These are phyloP conservation scores for Verticillium longisporum DNA, from an alignment of 2,329 filamentous ascomycete species.

Conservation along the genomic window DNA sequence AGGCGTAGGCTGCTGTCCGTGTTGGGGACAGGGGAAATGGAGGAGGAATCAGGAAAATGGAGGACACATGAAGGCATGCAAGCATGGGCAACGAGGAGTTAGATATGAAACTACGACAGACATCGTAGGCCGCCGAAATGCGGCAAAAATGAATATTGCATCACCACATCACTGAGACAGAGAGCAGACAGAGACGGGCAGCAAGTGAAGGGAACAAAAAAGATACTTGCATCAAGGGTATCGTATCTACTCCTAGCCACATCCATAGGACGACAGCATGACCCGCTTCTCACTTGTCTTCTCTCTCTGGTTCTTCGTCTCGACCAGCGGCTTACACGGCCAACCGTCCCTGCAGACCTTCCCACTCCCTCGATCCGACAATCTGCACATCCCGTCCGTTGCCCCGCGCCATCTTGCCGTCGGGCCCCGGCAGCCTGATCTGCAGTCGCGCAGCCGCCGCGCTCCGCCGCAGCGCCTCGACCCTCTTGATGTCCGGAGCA, in stretches of 20 bases:
- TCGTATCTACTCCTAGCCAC: slow-evolving; percentile 3
- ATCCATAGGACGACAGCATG: neutral
- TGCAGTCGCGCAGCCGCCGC: slow-evolving; percentile 39
- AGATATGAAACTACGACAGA: no score
- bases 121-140: neutral
- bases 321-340: no score
- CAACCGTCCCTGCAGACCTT: slow-evolving; percentile 40
- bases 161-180: no score
- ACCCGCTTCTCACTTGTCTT: no score
- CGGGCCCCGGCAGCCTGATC: slow-evolving; percentile 38
- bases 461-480: slow-evolving; percentile 17
- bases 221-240: neutral
- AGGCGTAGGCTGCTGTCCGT: slow-evolving; percentile 15
- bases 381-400: slow-evolving; percentile 38
- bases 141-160: neutral
- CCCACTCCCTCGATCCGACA: slow-evolving; percentile 49
- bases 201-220: neutral
- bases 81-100: no score
- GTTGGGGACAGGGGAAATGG: no score
- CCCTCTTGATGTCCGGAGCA: slow-evolving; percentile 17
- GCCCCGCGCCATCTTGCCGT: slow-evolving; percentile 35
- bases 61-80: no score
- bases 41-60: no score
- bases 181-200: no score
- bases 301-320: no score